Conservation (phyloP, 805 yeast genomes). For the Tetrapisispora phaffii region DNA sequence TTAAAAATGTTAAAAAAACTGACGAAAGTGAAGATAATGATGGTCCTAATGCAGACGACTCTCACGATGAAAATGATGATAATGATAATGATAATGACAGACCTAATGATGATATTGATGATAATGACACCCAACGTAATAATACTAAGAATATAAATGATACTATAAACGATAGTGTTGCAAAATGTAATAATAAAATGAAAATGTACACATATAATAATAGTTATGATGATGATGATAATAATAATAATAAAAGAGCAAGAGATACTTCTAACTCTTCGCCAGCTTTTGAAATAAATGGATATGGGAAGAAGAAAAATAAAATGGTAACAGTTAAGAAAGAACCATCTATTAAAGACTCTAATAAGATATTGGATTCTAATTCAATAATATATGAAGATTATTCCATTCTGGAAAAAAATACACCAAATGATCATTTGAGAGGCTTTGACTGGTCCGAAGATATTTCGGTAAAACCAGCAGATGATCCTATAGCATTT, state of each 20-base stretch:
- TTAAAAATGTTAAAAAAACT: background rate
- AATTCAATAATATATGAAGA: background rate
- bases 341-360: background rate
- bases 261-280: background rate
- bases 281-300: background rate
- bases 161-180: background rate
- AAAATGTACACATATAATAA: background rate
- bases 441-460: conserved; percentile 55
- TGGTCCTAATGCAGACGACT: background rate
- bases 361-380: background rate
- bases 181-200: background rate
- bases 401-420: conserved; percentile 24
- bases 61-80: background rate
- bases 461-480: conserved; percentile 22
- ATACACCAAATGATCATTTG: conserved; percentile 36
- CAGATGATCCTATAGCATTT: conserved; percentile 57
- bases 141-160: background rate
- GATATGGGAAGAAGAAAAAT: no score
- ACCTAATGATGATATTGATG: no score
- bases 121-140: background rate
- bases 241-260: background rate
- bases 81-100: no score
- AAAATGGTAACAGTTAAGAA: background rate
- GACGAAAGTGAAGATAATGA: background rate
- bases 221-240: background rate